These are phyloP conservation scores for Aspergillus chevalieri DNA, from an alignment of 2,329 filamentous ascomycete species.

Conservation along the genomic window DNA sequence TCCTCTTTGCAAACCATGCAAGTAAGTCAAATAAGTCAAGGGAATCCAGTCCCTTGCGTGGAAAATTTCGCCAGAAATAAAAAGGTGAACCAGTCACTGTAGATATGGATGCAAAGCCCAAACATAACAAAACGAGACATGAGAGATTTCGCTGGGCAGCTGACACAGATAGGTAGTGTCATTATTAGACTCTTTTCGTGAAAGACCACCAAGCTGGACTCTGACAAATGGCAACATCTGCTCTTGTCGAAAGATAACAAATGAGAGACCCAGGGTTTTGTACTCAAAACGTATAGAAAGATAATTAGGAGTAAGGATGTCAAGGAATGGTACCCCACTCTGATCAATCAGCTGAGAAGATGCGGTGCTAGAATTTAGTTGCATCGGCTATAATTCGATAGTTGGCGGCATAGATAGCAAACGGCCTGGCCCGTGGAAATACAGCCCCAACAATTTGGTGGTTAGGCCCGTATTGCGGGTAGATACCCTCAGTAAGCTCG, in stretches of 20 bases:
- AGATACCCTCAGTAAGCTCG: constrained; percentile 60
- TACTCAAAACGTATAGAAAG: neutral
- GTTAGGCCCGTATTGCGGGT: constrained; percentile 31
- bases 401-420: constrained; percentile 34
- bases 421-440: constrained; percentile 33
- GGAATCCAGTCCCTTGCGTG: neutral
- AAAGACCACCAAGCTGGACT: neutral
- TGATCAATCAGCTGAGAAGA: neutral
- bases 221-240: neutral
- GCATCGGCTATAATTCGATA: constrained; percentile 39
- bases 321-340: neutral
- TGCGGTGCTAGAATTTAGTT: constrained; percentile 18
- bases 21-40: neutral
- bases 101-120: neutral
- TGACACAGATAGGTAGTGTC: no score
- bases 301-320: neutral
- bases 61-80: neutral
- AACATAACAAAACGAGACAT: neutral
- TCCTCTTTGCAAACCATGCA: neutral
- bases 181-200: neutral
- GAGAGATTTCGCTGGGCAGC: neutral
- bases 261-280: neutral
- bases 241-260: neutral
- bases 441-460: constrained; percentile 28
- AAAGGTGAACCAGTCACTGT: neutral